Base-by-base conservation (phyloP, 139 green algal genomes). In the Micractinium sp. region DNA sequence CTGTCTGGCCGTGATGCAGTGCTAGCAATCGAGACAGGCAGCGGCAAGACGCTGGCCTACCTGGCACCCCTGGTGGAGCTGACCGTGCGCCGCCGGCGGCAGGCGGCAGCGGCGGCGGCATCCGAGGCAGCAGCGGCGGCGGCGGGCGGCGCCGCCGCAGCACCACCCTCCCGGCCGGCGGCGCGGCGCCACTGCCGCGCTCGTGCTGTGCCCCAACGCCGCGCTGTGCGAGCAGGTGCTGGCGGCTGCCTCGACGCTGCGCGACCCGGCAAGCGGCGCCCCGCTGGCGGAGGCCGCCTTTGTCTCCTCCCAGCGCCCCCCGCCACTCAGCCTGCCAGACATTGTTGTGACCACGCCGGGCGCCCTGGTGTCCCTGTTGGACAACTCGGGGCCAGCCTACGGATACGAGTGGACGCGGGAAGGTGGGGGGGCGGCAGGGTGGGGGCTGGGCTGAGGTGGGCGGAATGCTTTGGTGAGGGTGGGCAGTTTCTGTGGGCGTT, bases 31-130 rank as follows among this genome's bases (percentile, higher is more conserved):
- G 98, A 99, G 89, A 99, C 98, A 13, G 98, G 98, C 84, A 99
- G 97, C 85, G 98, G 98, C 88, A 99, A 99, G 89, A 99, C 98
- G 13, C 92, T 99, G 1, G 93, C 96, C 2, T 99, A 99, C 93
- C 89, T 99, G 19, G 93, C 90, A 0, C 97, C 98, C 15, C 85
- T 99, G 3, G 89, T 96, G 0, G 81, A 90, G n/a, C 81, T 89
- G 41, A 84, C 96, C 75, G 79, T 97, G 31, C 75, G 20, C 19
- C 76, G 63, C 29, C 79, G 63, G 7, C 41, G 47, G 19, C 31
- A 81, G 47, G 71, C 41, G 14, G 67, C 29, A 15, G 66, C 67
- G 15, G 84, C 69, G 22, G 84, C 38, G 29, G 63, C 29, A 38
- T 66, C 18, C 1, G 61, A 36, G 39, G 35, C 33, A 61, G 60